These are phyloP conservation scores for Aphanomyces euteiches DNA, from an alignment of 352 stramenopile genomes.

Conservation along the genomic window DNA sequence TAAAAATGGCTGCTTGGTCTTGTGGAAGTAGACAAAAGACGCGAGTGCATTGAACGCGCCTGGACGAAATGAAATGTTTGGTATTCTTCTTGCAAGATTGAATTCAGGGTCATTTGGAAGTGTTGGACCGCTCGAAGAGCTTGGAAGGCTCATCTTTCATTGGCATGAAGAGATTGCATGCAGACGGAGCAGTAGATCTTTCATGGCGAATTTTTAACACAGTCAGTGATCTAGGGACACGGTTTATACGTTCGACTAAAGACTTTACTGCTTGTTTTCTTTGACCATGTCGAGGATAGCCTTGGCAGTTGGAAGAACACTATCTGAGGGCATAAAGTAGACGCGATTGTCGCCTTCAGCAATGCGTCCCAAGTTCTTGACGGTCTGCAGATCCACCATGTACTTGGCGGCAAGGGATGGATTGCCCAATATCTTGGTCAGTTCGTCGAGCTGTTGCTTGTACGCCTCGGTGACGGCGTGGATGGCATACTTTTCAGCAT, in stretches of 20 bases:
- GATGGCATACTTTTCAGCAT: constrained; percentile 15
- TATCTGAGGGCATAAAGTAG: constrained; percentile 13
- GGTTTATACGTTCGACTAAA: too few species aligned
- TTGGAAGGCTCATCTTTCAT: too few species aligned
- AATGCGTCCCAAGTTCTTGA: neutral
- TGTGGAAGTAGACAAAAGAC: constrained; percentile 55
- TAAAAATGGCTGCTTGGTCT: constrained; percentile 76
- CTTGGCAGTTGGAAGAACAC: neutral
- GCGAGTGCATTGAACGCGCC: too few species aligned
- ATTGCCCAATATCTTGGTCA: neutral
- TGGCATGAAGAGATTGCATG: too few species aligned
- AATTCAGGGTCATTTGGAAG: too few species aligned
- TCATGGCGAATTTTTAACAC: too few species aligned
- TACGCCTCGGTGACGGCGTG: neutral
- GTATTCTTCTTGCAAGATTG: too few species aligned
- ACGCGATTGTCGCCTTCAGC: constrained; percentile 5
- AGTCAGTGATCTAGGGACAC: too few species aligned
- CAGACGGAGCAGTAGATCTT: too few species aligned
- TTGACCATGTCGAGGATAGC: constrained; percentile 1
- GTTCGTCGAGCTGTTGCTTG: constrained; percentile 12
- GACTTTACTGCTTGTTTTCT: neutral
- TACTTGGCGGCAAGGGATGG: neutral
- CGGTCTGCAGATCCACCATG: neutral
- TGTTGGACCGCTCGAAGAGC: too few species aligned
- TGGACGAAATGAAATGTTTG: too few species aligned